Percentiles rank a stretch among this genome's conserved stretches.
Evolutionary conservation across 176 grass and related monocot species (phyloP).

Genomic region (Olyra latifolia): DNA sequence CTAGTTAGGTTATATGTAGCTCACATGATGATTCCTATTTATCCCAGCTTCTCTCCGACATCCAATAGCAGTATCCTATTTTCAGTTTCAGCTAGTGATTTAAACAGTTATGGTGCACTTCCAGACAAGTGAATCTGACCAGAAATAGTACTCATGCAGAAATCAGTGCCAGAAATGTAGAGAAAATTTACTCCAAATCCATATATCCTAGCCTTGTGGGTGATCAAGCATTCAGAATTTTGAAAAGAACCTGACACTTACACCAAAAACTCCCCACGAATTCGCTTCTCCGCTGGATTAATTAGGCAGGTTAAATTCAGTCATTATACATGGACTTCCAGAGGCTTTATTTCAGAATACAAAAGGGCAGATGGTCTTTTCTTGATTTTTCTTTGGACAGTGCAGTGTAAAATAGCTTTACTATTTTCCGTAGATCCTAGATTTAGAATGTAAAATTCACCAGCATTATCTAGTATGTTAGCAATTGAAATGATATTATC

Average conservation of each 20-base stretch:
- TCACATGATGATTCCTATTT: not conserved
- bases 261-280: constrained; percentile 10
- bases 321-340: not conserved
- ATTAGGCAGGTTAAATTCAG: not conserved
- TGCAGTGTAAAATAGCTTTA: not conserved
- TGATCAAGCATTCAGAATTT: not conserved
- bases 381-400: not conserved
- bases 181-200: not conserved
- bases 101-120: not conserved
- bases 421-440: not conserved
- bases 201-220: not conserved
- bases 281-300: not conserved
- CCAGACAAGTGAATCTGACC: not conserved
- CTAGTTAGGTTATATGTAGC: not conserved
- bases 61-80: not conserved
- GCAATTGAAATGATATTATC: not conserved
- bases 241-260: not conserved
- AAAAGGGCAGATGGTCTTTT: not conserved
- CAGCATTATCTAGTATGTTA: not conserved
- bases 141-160: not conserved
- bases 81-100: not conserved
- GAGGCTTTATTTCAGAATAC: not conserved
- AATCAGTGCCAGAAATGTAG: constrained; percentile 5
- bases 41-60: not conserved
- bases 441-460: not conserved